Base-by-base conservation (phyloP, 23 red algal species). In the Gracilaria domingensis region DNA sequence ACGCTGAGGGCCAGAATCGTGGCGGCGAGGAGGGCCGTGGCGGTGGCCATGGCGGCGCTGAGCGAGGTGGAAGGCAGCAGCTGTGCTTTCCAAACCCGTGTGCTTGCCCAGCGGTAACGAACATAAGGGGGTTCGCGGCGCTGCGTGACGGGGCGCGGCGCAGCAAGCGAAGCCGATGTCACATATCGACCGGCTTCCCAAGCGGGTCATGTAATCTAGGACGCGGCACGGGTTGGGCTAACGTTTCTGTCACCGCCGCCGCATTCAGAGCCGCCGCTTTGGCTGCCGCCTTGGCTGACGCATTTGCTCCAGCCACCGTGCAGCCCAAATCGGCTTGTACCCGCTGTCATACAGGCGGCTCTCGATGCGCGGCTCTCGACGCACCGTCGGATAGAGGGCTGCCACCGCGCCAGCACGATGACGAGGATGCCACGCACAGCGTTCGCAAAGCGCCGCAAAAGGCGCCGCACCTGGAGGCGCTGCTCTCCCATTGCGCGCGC, bases 401-500 rank as follows among this genome's bases (percentile, higher is more conserved):
- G 66, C 28, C 66, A 20, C 29, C 32, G 66, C 66, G 66, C 5
- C 8, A 71, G 66, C 6, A 24, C 28, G 66, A 35, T 3, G 8
- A 24, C 66, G 66, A 71, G 6, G 12, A 24, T 6, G 66, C 28
- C 5, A 6, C 28, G 9, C 5, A 32, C 30, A 42, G 75, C 14
- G 58, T n/a, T n/a, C n/a, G 28, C 35, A 36, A 70, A 21, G 17
- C 14, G 12, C 85, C 85, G 85, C 92, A 83, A 2, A 33, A 4
- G 16, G 20, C 75, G 24, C 84, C 93, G n/a, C n/a, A 48, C 12
- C 50, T 87, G 12, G 17, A 25, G 8, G 77, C 90, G 36, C 45
- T 97, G 44, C 84, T 93, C 3, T 64, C 95, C 85, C 28, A 50
- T 32, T 66, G 61, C 35, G 96, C 88, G 20, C 78, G 85, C 11